phyloP scores from a whole-genome alignment of 2,329 filamentous ascomycete genomes.

The Monilinia vaccinii-corymbosi region DNA sequence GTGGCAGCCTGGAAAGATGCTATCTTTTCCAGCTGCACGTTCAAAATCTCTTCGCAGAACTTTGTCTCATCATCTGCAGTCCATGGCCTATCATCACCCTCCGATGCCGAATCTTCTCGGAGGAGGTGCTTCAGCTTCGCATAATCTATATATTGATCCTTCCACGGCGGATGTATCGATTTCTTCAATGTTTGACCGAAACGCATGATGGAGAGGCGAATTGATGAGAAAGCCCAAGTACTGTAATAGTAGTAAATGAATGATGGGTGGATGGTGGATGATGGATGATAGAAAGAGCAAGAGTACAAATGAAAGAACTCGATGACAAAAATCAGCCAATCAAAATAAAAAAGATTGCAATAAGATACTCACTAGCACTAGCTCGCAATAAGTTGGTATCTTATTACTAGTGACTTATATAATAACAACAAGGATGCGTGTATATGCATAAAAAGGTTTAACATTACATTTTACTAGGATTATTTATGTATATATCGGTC shows the following conservation, averaged over 20 bases:
- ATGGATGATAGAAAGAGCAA: too few species aligned
- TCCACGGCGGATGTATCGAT: conserved; percentile 79
- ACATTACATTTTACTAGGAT: too few species aligned
- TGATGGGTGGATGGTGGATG: too few species aligned
- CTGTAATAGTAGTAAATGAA: too few species aligned
- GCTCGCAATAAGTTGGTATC: neutral
- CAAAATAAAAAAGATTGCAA: neutral
- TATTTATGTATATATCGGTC: too few species aligned
- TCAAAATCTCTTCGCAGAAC: conserved; percentile 93
- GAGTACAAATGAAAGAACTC: neutral
- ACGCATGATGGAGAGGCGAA: conserved; percentile 54
- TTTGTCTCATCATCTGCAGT: conserved; percentile 87
- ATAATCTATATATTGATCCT: conserved; percentile 92
- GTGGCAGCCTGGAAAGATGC: conserved; percentile 77
- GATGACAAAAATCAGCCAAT: neutral
- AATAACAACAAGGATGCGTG: too few species aligned
- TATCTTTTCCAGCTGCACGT: conserved; percentile 91
- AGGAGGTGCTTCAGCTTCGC: conserved; percentile 82
- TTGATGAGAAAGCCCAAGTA: neutral
- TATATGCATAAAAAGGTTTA: too few species aligned
- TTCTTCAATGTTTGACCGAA: conserved; percentile 83
- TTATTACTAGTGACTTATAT: too few species aligned
- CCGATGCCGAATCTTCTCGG: conserved; percentile 53
- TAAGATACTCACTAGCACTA: too few species aligned
- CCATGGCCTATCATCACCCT: conserved; percentile 58